Evolutionary conservation across 805 yeast species (phyloP).

Genomic region (Jamesozyma piceae): DNA sequence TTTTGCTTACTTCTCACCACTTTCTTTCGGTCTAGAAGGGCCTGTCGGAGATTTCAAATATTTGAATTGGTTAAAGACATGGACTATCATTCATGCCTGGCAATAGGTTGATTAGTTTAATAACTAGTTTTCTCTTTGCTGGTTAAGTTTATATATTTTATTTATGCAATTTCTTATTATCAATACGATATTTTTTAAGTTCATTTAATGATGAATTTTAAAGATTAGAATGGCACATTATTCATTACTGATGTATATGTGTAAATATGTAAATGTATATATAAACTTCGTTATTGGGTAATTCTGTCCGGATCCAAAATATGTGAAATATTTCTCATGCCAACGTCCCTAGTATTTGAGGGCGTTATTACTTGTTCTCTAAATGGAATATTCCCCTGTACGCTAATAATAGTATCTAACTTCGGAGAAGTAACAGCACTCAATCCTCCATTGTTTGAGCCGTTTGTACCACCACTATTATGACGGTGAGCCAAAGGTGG

Average conservation of each 20-base stretch:
- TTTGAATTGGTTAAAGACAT: constrained; percentile 39
- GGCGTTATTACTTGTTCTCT: constrained; percentile 24
- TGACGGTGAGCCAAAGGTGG: constrained; percentile 24
- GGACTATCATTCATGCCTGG: constrained; percentile 38
- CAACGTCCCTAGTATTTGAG: constrained; percentile 22
- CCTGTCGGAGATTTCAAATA: constrained; percentile 33
- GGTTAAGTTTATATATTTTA: neutral
- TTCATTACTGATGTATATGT: neutral
- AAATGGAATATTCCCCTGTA: constrained; percentile 26
- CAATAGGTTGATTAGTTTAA: neutral
- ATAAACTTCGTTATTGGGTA: constrained; percentile 18
- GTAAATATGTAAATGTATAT: neutral
- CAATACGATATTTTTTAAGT: too few species aligned
- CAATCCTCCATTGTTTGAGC: constrained; percentile 1
- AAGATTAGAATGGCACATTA: neutral
- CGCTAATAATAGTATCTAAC: constrained; percentile 22
- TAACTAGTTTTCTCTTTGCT: neutral
- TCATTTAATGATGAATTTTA: neutral
- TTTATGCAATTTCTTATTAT: neutral
- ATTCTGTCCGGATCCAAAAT: constrained; percentile 26
- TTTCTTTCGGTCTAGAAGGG: constrained; percentile 62
- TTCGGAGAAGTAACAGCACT: constrained; percentile 19
- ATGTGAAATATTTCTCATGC: constrained; percentile 20
- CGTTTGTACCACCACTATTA: neutral
- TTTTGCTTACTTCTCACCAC: constrained; percentile 52